Evolutionary conservation across 225 moss, liverwort and hornwort species (phyloP).

Genomic region (Asterella californica): DNA sequence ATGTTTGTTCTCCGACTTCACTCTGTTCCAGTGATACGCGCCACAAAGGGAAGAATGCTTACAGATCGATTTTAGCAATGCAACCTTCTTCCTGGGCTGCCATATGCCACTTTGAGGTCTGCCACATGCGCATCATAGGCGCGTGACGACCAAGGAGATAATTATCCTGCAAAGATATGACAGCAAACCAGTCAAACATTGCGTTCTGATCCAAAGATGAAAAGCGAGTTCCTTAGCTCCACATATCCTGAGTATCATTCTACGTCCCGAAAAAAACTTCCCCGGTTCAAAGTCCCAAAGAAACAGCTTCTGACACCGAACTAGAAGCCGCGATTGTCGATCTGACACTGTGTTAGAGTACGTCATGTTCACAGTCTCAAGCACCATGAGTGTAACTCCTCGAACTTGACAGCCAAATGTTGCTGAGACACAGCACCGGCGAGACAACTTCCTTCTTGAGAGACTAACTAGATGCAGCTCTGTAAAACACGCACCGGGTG

Average conservation of each 20-base stretch:
- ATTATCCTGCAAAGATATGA: neutral
- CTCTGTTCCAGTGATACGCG: no score
- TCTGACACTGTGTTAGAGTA: neutral
- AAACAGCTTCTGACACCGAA: neutral
- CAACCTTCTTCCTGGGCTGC: neutral
- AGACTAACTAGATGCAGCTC: neutral
- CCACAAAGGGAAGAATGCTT: neutral
- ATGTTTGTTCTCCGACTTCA: neutral
- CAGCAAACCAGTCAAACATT: neutral
- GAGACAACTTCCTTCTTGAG: no score
- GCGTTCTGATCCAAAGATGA: neutral
- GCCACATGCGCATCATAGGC: conserved; percentile 9
- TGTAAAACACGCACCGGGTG: conserved; percentile 5
- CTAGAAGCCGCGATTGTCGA: neutral
- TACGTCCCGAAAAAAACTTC: neutral
- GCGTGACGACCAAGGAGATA: neutral
- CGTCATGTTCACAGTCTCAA: neutral
- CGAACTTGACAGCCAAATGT: neutral
- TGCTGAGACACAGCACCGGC: neutral
- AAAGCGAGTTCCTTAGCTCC: neutral
- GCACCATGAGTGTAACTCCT: neutral
- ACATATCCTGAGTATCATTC: neutral
- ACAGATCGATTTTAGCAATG: neutral
- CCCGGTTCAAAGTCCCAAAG: neutral
- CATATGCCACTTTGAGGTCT: neutral